Conservation (phyloP, 306 rosid genomes). For the Hippophae rhamnoides region DNA sequence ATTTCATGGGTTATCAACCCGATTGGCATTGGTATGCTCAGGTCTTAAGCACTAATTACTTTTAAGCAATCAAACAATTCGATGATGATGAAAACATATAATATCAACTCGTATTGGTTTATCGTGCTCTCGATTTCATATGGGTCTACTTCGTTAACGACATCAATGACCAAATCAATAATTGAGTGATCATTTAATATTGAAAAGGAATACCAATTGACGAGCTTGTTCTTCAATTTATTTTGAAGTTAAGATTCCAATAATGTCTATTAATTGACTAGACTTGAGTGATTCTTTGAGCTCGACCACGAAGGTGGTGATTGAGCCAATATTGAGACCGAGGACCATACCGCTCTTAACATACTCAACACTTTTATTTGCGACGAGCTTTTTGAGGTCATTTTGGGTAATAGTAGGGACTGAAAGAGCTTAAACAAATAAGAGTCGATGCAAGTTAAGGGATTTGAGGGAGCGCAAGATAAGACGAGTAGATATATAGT, state of each 20-base stretch:
- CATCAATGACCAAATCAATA: conserved; percentile 70
- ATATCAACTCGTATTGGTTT: too few relatives aligned
- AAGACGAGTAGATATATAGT: conserved; percentile 18
- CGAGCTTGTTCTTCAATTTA: not conserved
- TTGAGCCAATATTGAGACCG: conserved; percentile 83
- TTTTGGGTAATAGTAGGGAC: conserved; percentile 58
- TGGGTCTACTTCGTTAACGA: conserved; percentile 78
- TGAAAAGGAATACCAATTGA: conserved; percentile 27
- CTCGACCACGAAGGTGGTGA: conserved; percentile 83
- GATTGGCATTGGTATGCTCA: too few relatives aligned
- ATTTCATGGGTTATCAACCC: too few relatives aligned
- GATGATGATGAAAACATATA: too few relatives aligned
- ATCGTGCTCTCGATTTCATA: not conserved
- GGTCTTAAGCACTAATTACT: too few relatives aligned
- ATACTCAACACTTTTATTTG: conserved; percentile 69
- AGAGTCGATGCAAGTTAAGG: conserved; percentile 27
- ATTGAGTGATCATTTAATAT: conserved; percentile 56
- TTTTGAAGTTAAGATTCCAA: too few relatives aligned
- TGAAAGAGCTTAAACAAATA: conserved; percentile 41
- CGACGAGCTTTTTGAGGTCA: conserved; percentile 70
- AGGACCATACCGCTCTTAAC: conserved; percentile 78
- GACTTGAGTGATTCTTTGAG: conserved; percentile 49
- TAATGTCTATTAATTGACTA: conserved; percentile 9
- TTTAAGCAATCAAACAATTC: too few relatives aligned
- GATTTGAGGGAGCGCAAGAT: conserved; percentile 26